A percentile compares a stretch with the other conserved stretches of the same genome.
phyloP scores from a whole-genome alignment of 2,329 filamentous ascomycete species.

The Fusarium oligoseptatum region DNA sequence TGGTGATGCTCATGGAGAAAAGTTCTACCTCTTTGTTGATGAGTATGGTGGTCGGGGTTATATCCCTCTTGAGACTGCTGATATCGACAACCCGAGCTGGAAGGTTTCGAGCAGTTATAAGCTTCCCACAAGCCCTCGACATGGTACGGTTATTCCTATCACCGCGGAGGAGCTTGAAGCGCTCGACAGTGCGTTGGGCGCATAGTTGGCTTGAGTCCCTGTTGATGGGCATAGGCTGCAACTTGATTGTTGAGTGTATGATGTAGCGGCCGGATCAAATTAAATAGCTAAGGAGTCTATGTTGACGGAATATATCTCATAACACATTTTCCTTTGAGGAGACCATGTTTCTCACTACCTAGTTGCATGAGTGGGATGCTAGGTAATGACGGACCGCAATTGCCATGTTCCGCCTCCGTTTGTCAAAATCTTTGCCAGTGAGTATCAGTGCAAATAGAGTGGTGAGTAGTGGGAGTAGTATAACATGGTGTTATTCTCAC shows the following conservation, averaged over 20 bases:
- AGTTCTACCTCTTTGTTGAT: conserved; percentile 69
- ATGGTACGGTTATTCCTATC: conserved; percentile 66
- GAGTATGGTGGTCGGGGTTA: conserved; percentile 66
- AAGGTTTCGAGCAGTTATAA: conserved; percentile 59
- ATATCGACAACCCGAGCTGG: conserved; percentile 64
- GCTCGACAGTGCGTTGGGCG: conserved; percentile 12
- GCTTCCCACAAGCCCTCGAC: conserved; percentile 63
- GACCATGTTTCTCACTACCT: too few relatives aligned
- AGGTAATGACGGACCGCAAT: too few relatives aligned
- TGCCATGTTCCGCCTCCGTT: too few relatives aligned
- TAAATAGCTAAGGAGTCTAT: too few relatives aligned
- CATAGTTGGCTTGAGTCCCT: not conserved
- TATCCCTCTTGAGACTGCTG: conserved; percentile 64
- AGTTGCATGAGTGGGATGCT: too few relatives aligned
- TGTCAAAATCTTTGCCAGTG: too few relatives aligned
- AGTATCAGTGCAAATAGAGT: too few relatives aligned
- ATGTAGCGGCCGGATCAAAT: too few relatives aligned
- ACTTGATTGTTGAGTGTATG: too few relatives aligned
- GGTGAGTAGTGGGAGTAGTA: not conserved
- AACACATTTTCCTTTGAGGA: too few relatives aligned
- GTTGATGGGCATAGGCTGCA: too few relatives aligned
- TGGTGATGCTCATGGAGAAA: conserved; percentile 62
- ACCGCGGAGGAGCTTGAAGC: conserved; percentile 52
- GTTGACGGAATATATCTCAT: too few relatives aligned
- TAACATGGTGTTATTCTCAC: not conserved